phyloP scores from a whole-genome alignment of 768 basidiomycete genomes.

The Mycena floridula region DNA sequence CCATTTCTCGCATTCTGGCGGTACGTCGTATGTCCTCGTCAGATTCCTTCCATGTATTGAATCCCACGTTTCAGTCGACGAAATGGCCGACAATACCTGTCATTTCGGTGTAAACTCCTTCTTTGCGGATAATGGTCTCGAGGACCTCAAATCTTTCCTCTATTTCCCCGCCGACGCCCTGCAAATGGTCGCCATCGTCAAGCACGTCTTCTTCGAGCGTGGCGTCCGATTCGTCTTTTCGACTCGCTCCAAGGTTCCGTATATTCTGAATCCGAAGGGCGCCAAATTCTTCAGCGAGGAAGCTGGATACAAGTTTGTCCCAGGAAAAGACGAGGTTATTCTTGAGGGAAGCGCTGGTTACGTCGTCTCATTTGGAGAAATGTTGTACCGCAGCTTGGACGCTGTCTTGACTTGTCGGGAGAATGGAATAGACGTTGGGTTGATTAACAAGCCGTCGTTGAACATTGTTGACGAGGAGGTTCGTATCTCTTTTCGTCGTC shows the following conservation, averaged over 20 bases:
- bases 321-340: conserved; percentile 82
- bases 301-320: conserved; percentile 63
- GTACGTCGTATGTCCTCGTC: too few species aligned
- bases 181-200: conserved; percentile 75
- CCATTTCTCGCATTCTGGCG: conserved; percentile 88
- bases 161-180: conserved; percentile 86
- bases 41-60: conserved; percentile 2
- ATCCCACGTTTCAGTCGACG: conserved; percentile 50
- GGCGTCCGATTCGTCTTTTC: conserved; percentile 86
- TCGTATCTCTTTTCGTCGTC: conserved; percentile 6
- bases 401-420: conserved; percentile 71
- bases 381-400: conserved; percentile 79
- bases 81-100: conserved; percentile 58
- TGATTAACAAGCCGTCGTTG: conserved; percentile 82
- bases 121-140: conserved; percentile 84
- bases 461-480: conserved; percentile 83
- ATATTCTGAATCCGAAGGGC: conserved; percentile 60
- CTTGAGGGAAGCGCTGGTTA: conserved; percentile 74
- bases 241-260: conserved; percentile 85
- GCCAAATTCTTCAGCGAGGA: conserved; percentile 57
- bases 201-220: conserved; percentile 75
- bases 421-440: conserved; percentile 71
- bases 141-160: conserved; percentile 70
- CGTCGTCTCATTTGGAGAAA: conserved; percentile 82
- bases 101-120: conserved; percentile 79